Evolutionary conservation across 805 yeast species (phyloP).

Genomic region (Kazachstania taianensis): DNA sequence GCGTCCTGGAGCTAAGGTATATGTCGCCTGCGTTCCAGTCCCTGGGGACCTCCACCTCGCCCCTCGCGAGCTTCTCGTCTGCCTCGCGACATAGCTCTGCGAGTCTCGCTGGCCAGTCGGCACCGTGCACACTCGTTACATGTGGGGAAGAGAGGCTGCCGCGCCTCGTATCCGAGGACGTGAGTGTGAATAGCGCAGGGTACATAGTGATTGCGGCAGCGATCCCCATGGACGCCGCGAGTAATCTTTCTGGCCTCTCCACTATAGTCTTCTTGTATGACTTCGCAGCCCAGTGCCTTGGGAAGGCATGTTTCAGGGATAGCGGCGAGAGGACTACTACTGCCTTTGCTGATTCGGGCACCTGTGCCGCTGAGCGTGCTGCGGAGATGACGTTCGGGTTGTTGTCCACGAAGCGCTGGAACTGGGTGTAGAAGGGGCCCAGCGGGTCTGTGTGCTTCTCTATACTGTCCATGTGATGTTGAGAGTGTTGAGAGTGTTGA

Average conservation of each 20-base stretch:
- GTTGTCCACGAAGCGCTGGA: slow-evolving; percentile 34
- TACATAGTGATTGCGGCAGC: slow-evolving; percentile 62
- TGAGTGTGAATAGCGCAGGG: slow-evolving; percentile 47
- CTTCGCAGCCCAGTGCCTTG: slow-evolving; percentile 68
- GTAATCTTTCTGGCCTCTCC: slow-evolving; percentile 71
- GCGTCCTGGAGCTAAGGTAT: slow-evolving; percentile 54
- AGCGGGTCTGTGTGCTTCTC: too few species aligned
- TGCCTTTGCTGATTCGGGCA: slow-evolving; percentile 38
- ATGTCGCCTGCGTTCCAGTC: slow-evolving; percentile 81
- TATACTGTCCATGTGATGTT: too few species aligned
- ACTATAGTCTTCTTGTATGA: slow-evolving; percentile 58
- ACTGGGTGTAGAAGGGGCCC: slow-evolving; percentile 34
- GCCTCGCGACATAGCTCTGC: slow-evolving; percentile 49
- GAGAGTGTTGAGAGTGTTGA: too few species aligned
- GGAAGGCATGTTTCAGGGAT: slow-evolving; percentile 61
- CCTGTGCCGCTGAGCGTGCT: slow-evolving; percentile 27
- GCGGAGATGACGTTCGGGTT: slow-evolving; percentile 30
- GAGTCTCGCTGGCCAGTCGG: slow-evolving; percentile 56
- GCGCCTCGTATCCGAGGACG: slow-evolving; percentile 31
- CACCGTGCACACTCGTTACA: slow-evolving; percentile 62
- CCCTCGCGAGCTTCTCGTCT: slow-evolving; percentile 40
- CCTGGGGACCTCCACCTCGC: slow-evolving; percentile 64
- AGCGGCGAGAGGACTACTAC: slow-evolving; percentile 58
- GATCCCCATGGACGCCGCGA: slow-evolving; percentile 70
- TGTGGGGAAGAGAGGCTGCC: slow-evolving; percentile 47